Percentiles rank a stretch among this genome's conserved stretches.
phyloP scores from a whole-genome alignment of 495 filamentous ascomycete species.

The Aspergillus steynii region DNA sequence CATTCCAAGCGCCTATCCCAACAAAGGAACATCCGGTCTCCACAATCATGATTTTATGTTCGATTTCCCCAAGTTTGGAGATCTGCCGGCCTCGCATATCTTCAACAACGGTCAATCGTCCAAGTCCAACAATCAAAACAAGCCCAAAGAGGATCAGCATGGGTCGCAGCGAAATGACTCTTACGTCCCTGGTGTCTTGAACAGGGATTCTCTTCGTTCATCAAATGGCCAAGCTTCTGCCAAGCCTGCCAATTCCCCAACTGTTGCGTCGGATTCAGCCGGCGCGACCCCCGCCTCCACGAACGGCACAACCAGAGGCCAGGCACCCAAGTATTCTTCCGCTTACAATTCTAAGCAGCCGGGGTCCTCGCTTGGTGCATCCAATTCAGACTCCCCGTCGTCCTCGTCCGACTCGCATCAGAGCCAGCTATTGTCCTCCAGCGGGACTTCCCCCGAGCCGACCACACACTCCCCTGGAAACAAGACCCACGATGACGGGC shows the following conservation, averaged over 20 bases:
- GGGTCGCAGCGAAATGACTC: slow-evolving; percentile 16
- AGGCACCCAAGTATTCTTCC: slow-evolving; percentile 12
- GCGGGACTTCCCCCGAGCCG: slow-evolving; percentile 76
- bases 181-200: slow-evolving; percentile 38
- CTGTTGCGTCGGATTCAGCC: neutral
- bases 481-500: slow-evolving; percentile 55
- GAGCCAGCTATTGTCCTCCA: slow-evolving; percentile 73
- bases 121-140: slow-evolving; percentile 34
- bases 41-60: slow-evolving; percentile 87
- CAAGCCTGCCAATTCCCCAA: slow-evolving; percentile 5
- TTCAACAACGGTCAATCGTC: slow-evolving; percentile 47
- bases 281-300: slow-evolving; percentile 2
- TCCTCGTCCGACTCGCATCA: slow-evolving; percentile 59
- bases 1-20: slow-evolving; percentile 36
- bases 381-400: slow-evolving; percentile 56
- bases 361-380: slow-evolving; percentile 40
- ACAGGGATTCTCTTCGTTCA: slow-evolving; percentile 24
- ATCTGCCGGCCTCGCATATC: slow-evolving; percentile 64
- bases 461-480: slow-evolving; percentile 56
- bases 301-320: slow-evolving; percentile 19
- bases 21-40: slow-evolving; percentile 42
- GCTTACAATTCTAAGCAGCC: slow-evolving; percentile 26
- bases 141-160: slow-evolving; percentile 20
- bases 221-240: slow-evolving; percentile 8
- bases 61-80: slow-evolving; percentile 92